Evolutionary conservation across 805 yeast species (phyloP).

Genomic region (Saitoella complicata): DNA sequence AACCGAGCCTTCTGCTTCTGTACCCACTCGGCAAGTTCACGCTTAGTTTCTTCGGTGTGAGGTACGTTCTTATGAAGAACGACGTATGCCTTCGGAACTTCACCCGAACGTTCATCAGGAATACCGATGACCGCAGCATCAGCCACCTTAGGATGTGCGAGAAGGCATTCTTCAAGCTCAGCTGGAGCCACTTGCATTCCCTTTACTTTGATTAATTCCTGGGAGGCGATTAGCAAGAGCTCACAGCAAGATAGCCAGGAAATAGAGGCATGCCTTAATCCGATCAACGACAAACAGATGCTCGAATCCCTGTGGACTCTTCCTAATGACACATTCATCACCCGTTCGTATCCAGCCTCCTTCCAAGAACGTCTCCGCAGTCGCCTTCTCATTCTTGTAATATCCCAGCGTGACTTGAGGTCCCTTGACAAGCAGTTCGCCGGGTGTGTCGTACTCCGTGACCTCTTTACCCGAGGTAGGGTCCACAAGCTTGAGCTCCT

Average conservation of each 20-base stretch:
- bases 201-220: conserved; percentile 48
- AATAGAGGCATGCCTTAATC: too few species aligned
- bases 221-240: conserved; percentile 20
- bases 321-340: conserved; percentile 25
- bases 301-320: conserved; percentile 24
- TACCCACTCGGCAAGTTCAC: conserved; percentile 20
- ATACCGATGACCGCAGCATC: conserved; percentile 81
- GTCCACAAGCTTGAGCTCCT: conserved; percentile 34
- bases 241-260: too few species aligned
- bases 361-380: conserved; percentile 27
- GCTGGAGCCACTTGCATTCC: conserved; percentile 93
- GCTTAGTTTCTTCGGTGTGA: too few species aligned
- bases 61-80: too few species aligned
- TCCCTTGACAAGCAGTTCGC: conserved; percentile 43
- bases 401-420: conserved; percentile 39
- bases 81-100: too few species aligned
- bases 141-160: conserved; percentile 57
- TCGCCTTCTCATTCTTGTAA: conserved; percentile 33
- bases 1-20: conserved; percentile 23
- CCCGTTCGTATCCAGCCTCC: conserved; percentile 48
- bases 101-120: too few species aligned
- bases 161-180: conserved; percentile 56
- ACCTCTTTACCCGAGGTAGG: conserved; percentile 29
- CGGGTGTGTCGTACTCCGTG: conserved; percentile 29
- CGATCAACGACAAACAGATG: conserved; percentile 36